A percentile compares a stretch with the other conserved stretches of the same genome.
Conservation (phyloP, 768 basidiomycete species). For the Amanita jacksonii region DNA sequence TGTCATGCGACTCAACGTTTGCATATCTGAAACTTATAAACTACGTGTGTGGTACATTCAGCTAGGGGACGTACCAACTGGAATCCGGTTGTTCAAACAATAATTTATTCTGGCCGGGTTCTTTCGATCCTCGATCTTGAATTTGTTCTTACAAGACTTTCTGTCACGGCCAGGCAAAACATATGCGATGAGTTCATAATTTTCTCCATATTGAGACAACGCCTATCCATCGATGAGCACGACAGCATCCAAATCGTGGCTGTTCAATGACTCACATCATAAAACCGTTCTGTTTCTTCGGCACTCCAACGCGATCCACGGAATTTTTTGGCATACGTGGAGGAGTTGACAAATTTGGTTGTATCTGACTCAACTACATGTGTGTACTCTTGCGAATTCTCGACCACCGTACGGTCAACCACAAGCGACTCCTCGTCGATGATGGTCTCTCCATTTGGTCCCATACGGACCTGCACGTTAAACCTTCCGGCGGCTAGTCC, state of each 20-base stretch:
- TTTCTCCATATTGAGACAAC: constrained; percentile 83
- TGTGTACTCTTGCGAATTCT: constrained; percentile 58
- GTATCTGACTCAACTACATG: constrained; percentile 78
- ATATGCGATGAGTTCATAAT: constrained; percentile 86
- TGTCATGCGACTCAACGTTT: constrained; percentile 66
- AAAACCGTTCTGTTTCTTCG: constrained; percentile 88
- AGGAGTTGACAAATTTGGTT: constrained; percentile 79
- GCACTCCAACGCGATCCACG: constrained; percentile 82
- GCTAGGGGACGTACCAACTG: constrained; percentile 50
- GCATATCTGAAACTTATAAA: constrained; percentile 44
- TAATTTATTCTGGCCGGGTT: constrained; percentile 68
- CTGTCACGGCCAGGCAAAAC: constrained; percentile 79
- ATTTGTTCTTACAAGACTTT: constrained; percentile 88
- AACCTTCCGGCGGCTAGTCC: constrained; percentile 57
- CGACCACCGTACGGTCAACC: constrained; percentile 66
- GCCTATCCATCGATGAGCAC: constrained; percentile 43
- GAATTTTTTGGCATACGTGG: constrained; percentile 69
- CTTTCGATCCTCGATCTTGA: constrained; percentile 81
- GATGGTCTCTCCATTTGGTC: constrained; percentile 79
- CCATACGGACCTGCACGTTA: constrained; percentile 81
- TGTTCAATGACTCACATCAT: constrained; percentile 44
- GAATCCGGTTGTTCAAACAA: constrained; percentile 64
- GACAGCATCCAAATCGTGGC: constrained; percentile 5
- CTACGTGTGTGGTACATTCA: background rate
- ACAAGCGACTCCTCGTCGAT: constrained; percentile 80